Evolutionary conservation across 2,329 filamentous ascomycete genomes (phyloP).

Genomic region (Gnomoniopsis smithogilvyi): DNA sequence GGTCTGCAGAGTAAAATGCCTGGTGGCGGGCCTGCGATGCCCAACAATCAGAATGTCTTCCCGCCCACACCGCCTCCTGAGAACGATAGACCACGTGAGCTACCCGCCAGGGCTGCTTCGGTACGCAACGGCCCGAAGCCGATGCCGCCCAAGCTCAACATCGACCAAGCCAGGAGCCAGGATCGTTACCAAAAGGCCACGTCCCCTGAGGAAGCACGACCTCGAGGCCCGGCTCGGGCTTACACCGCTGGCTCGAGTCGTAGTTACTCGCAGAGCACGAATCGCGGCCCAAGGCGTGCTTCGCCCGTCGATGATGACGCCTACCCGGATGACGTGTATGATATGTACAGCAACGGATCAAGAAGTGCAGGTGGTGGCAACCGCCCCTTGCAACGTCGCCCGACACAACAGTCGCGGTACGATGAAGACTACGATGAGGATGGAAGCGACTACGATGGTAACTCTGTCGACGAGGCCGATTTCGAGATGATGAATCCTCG

Average conservation of each 20-base stretch:
- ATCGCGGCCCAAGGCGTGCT: conserved; percentile 26
- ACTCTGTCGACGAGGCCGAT: conserved; percentile 69
- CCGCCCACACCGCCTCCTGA: conserved; percentile 98
- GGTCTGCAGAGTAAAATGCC: conserved; percentile 76
- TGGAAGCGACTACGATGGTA: conserved; percentile 68
- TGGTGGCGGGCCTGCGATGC: conserved; percentile 27
- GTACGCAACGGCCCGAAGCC: conserved; percentile 60
- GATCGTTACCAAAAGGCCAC: conserved; percentile 53
- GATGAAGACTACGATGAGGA: conserved; percentile 80
- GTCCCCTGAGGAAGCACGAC: conserved; percentile 40
- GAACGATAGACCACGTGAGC: conserved; percentile 57
- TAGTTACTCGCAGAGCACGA: conserved; percentile 39
- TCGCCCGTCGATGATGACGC: conserved; percentile 53
- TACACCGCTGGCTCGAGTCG: conserved; percentile 44
- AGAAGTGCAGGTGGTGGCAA: conserved; percentile 29
- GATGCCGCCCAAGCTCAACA: conserved; percentile 60
- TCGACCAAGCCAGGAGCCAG: conserved; percentile 51
- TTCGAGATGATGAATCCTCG: conserved; percentile 71
- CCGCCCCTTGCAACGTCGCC: conserved; percentile 26
- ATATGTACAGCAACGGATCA: conserved; percentile 48
- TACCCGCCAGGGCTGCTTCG: conserved; percentile 54
- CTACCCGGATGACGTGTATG: conserved; percentile 69
- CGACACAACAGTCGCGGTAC: conserved; percentile 50
- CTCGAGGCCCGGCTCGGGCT: conserved; percentile 38
- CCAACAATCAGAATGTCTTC: conserved; percentile 76